Conservation (phyloP, 257 asterid species). For the Primulina eburnea region DNA sequence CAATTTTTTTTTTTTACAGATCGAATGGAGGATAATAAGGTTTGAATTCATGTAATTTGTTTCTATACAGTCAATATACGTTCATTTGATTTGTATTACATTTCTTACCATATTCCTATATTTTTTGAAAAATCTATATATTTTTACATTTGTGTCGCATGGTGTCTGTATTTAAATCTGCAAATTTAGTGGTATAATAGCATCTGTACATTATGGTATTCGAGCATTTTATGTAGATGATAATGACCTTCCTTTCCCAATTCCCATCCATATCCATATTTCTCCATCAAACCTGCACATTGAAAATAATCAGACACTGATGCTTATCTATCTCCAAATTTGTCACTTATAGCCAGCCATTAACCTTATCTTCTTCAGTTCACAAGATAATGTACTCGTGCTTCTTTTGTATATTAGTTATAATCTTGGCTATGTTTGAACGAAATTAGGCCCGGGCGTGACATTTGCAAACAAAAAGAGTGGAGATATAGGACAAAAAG, state of each 20-base stretch:
- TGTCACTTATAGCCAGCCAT: neutral
- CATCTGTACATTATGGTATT: neutral
- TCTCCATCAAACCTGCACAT: neutral
- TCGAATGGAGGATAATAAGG: neutral
- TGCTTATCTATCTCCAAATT: neutral
- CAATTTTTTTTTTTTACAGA: neutral
- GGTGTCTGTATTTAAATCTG: too few species aligned
- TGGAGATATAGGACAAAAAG: neutral
- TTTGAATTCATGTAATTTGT: neutral
- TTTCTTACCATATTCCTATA: too few species aligned
- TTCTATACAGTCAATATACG: neutral
- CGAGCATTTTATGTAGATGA: neutral
- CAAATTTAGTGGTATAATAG: too few species aligned
- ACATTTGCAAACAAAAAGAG: neutral
- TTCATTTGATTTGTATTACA: neutral
- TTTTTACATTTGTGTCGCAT: too few species aligned
- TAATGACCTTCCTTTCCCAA: neutral
- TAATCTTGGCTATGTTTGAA: neutral
- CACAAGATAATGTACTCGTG: neutral
- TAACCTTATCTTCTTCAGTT: neutral
- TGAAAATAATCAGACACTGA: neutral
- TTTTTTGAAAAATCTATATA: too few species aligned
- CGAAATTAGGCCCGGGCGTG: neutral
- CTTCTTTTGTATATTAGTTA: neutral
- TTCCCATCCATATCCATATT: too few species aligned